These are phyloP conservation scores for Hypericum androsaemum DNA, from an alignment of 345 rosid genomes.

Conservation along the genomic window DNA sequence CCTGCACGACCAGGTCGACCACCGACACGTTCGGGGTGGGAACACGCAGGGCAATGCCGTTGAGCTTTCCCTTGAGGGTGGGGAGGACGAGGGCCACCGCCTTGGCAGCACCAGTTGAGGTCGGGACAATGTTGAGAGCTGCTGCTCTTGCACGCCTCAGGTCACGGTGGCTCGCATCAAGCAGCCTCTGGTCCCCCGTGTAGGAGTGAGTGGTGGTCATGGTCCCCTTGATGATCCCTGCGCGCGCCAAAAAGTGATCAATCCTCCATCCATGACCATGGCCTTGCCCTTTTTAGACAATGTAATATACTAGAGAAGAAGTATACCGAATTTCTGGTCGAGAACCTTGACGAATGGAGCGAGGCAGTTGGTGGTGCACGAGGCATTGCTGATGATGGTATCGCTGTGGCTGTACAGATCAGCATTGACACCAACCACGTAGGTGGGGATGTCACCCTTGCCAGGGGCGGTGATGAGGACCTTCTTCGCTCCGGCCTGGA, in stretches of 20 bases:
- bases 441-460: slow-evolving; percentile 95
- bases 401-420: slow-evolving; percentile 59
- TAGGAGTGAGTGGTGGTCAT: slow-evolving; percentile 99
- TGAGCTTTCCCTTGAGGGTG: slow-evolving; percentile 78
- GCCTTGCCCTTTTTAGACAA: background rate
- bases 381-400: slow-evolving; percentile 90
- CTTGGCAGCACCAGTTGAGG: slow-evolving; percentile 94
- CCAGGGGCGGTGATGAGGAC: slow-evolving; percentile 96
- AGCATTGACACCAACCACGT: slow-evolving; percentile 92
- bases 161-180: slow-evolving; percentile 95
- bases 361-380: slow-evolving; percentile 99
- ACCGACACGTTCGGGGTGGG: slow-evolving; percentile 96
- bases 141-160: slow-evolving; percentile 96
- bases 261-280: too few species aligned
- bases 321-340: slow-evolving; percentile 85
- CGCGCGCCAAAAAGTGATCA: too few species aligned
- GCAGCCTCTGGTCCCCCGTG: slow-evolving; percentile 92
- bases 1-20: slow-evolving; percentile 88
- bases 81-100: slow-evolving; percentile 95
- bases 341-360: slow-evolving; percentile 99
- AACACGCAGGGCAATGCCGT: slow-evolving; percentile 91
- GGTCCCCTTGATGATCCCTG: slow-evolving; percentile 95
- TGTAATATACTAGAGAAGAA: background rate
- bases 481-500: slow-evolving; percentile 92
- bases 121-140: slow-evolving; percentile 88